Evolutionary conservation across 352 stramenopile species (phyloP).

Genomic region (Globisporangium lucens): DNA sequence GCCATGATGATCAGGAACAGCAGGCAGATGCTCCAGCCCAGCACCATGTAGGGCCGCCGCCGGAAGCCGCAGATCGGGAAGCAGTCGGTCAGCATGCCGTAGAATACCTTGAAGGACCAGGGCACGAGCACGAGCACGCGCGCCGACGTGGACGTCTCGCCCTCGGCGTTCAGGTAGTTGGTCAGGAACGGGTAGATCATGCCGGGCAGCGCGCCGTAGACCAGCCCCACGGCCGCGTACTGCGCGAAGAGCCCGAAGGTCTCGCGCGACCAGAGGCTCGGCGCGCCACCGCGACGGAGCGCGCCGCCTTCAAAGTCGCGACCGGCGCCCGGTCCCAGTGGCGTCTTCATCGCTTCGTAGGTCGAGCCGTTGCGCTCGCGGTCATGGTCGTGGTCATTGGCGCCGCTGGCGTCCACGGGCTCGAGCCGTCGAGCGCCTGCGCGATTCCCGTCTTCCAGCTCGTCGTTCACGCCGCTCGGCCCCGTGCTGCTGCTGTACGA

Average conservation of each 20-base stretch:
- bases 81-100: slow-evolving; percentile 57
- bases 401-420: not conserved
- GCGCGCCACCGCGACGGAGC: slow-evolving; percentile 33
- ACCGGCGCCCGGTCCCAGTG: not conserved
- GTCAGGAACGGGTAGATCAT: slow-evolving; percentile 56
- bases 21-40: slow-evolving; percentile 52
- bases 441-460: not conserved
- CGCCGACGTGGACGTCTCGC: slow-evolving; percentile 26
- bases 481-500: slow-evolving; percentile 4
- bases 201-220: slow-evolving; percentile 38
- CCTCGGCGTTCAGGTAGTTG: slow-evolving; percentile 45
- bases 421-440: not conserved
- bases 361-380: slow-evolving; percentile 1
- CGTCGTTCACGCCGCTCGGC: not conserved
- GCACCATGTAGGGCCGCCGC: slow-evolving; percentile 57
- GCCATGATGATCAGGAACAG: slow-evolving; percentile 46
- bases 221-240: slow-evolving; percentile 46
- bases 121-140: slow-evolving; percentile 33
- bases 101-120: slow-evolving; percentile 69
- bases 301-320: slow-evolving; percentile 36
- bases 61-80: slow-evolving; percentile 55
- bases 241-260: slow-evolving; percentile 44
- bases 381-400: not conserved
- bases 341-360: slow-evolving; percentile 18
- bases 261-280: slow-evolving; percentile 27